Percentiles rank a stretch among this genome's conserved stretches.
These are phyloP conservation scores for Xylaria venustula DNA, from an alignment of 495 filamentous ascomycete species.

Conservation along the genomic window DNA sequence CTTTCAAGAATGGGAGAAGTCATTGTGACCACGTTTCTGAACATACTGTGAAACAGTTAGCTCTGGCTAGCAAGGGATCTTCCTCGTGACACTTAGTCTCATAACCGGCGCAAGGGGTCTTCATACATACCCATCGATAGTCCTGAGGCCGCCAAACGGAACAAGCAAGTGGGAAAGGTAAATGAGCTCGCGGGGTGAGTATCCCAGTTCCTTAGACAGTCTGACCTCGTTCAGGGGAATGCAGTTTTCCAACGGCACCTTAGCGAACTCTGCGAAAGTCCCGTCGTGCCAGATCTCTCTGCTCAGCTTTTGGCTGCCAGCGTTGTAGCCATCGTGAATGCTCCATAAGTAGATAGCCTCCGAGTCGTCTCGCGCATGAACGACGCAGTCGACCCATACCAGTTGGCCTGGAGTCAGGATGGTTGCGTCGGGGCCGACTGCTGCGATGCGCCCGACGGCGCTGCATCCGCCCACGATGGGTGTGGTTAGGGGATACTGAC, in stretches of 20 bases:
- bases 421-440: background rate
- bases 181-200: background rate
- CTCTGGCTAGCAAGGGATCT: too few species aligned
- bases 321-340: constrained; percentile 3
- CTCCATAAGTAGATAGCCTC: background rate
- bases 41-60: too few species aligned
- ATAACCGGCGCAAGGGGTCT: too few species aligned
- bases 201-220: background rate
- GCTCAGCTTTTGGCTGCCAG: constrained; percentile 6
- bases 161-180: constrained; percentile 7
- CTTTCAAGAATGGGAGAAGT: too few species aligned
- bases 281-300: constrained; percentile 12
- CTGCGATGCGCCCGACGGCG: background rate
- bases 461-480: constrained; percentile 3
- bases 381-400: constrained; percentile 10
- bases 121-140: too few species aligned
- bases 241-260: constrained; percentile 11
- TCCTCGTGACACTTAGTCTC: too few species aligned
- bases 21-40: too few species aligned
- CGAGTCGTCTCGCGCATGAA: constrained; percentile 1
- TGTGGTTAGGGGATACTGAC: constrained; percentile 15
- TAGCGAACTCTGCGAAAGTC: constrained; percentile 6
- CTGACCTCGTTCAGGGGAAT: background rate
- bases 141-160: constrained; percentile 43
- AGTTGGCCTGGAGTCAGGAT: background rate